These are phyloP conservation scores for Chalciporus sp. DNA, from an alignment of 1,284 basidiomycete species.

Conservation along the genomic window DNA sequence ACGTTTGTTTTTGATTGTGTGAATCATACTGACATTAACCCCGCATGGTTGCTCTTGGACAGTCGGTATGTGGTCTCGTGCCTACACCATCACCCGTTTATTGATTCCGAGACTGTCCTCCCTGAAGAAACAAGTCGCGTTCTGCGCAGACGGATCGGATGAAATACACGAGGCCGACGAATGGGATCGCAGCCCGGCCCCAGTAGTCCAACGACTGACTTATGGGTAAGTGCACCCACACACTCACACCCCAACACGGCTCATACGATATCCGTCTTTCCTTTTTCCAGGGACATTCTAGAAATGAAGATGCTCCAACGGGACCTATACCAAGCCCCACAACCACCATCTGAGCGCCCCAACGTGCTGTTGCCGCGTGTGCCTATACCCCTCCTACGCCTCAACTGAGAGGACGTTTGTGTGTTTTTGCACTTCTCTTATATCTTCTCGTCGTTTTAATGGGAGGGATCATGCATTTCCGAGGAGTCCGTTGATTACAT, in stretches of 20 bases:
- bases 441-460: not conserved
- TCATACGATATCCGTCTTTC: not conserved
- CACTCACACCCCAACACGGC: not conserved
- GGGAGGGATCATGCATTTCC: not conserved
- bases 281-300: conserved; percentile 51
- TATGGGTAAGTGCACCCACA: conserved; percentile 50
- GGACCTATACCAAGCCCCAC: conserved; percentile 54
- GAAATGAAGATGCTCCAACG: conserved; percentile 64
- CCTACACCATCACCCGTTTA: not conserved
- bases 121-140: conserved; percentile 54
- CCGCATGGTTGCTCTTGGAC: not conserved
- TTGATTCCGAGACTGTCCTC: conserved; percentile 4
- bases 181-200: conserved; percentile 66
- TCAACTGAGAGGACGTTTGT: conserved; percentile 27
- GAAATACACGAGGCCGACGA: conserved; percentile 66
- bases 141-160: conserved; percentile 51
- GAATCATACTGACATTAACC: not conserved
- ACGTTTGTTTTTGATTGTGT: conserved; percentile 1
- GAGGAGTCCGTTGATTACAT: not conserved
- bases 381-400: conserved; percentile 55
- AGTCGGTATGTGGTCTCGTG: conserved; percentile 16
- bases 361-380: conserved; percentile 48
- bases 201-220: conserved; percentile 49
- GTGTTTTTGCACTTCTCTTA: not conserved
- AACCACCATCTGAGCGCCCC: conserved; percentile 39